Evolutionary conservation across 2,329 filamentous ascomycete genomes (phyloP).

Genomic region (Westerdykella aurantiaca): DNA sequence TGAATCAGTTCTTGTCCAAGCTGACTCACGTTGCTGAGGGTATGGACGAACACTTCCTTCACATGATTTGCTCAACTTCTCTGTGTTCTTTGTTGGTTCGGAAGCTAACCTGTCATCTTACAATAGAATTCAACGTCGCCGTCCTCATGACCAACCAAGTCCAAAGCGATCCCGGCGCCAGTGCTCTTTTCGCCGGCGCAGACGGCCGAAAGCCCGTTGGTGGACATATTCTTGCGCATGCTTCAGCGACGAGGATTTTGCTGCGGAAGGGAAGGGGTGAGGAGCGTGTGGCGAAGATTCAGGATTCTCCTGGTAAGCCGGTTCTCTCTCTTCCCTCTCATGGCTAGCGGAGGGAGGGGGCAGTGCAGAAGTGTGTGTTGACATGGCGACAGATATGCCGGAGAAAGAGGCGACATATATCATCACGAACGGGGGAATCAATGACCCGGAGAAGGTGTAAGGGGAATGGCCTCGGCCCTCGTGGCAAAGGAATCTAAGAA

Average conservation of each 20-base stretch:
- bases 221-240: conserved; percentile 64
- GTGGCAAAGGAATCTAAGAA: no score
- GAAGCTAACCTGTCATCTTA: neutral
- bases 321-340: neutral
- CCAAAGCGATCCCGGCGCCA: conserved; percentile 64
- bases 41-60: conserved; percentile 12
- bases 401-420: conserved; percentile 65
- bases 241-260: conserved; percentile 60
- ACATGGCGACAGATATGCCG: conserved; percentile 52
- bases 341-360: no score
- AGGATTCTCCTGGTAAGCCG: conserved; percentile 57
- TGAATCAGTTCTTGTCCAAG: conserved; percentile 60
- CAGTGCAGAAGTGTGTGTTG: conserved; percentile 5
- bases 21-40: conserved; percentile 60
- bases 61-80: neutral
- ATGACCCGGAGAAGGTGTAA: conserved; percentile 58
- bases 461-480: neutral
- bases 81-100: neutral
- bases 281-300: conserved; percentile 64
- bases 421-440: conserved; percentile 64
- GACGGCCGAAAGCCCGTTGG: conserved; percentile 63
- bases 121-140: conserved; percentile 59
- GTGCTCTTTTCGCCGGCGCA: conserved; percentile 60
- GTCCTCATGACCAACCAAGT: conserved; percentile 60
- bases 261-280: conserved; percentile 64